A percentile compares a stretch with the other conserved stretches of the same genome.
Conservation (phyloP, 139 green algal species). For the Volvox reticuliferus region DNA sequence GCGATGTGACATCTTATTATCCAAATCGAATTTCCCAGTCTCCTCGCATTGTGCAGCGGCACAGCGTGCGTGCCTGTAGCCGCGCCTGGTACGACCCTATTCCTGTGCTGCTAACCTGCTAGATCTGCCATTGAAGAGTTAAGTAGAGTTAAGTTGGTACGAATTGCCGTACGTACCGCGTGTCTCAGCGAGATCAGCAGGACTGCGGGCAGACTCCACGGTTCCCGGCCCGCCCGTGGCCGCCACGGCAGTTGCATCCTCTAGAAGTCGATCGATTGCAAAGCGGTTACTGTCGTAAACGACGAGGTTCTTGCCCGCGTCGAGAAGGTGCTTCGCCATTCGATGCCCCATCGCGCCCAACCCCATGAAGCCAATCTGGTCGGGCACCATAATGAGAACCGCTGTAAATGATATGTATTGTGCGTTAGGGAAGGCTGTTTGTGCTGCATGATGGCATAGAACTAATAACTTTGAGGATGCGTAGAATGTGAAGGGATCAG, state of each 20-base stretch:
- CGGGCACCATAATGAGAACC: not conserved
- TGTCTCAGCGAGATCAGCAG: conserved; percentile 43
- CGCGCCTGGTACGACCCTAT: too few species aligned
- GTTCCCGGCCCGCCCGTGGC: not conserved
- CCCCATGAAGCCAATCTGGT: conserved; percentile 66
- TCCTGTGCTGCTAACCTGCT: not conserved
- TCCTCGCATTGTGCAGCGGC: too few species aligned
- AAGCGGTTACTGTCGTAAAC: conserved; percentile 55
- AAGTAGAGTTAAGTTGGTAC: too few species aligned
- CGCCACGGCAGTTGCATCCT: not conserved
- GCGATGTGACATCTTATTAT: too few species aligned
- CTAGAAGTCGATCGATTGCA: conserved; percentile 24
- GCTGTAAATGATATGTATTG: not conserved
- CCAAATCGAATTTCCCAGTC: too few species aligned
- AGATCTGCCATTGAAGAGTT: too few species aligned
- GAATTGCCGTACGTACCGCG: not conserved
- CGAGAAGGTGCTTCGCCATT: conserved; percentile 57
- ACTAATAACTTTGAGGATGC: too few species aligned
- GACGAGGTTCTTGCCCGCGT: conserved; percentile 49
- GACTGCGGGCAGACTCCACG: not conserved
- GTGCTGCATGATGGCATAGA: too few species aligned
- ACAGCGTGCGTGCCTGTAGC: too few species aligned
- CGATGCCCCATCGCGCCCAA: conserved; percentile 63
- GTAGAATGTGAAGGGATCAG: too few species aligned
- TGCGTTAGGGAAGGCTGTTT: too few species aligned